These are phyloP conservation scores for Senecio squalidus DNA, from an alignment of 140 eudicot genomes.

Conservation along the genomic window DNA sequence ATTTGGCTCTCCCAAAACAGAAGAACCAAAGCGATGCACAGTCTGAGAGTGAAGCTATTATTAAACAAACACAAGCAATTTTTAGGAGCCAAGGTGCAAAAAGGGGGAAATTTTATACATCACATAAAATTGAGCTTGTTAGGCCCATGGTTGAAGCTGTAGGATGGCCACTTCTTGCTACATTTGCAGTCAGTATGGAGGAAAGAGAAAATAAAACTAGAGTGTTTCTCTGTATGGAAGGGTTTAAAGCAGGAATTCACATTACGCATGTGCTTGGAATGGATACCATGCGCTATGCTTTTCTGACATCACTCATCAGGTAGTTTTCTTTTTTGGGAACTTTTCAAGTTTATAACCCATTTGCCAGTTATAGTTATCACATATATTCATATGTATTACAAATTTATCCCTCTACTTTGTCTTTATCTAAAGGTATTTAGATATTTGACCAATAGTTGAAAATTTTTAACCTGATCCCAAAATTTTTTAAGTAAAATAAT, in stretches of 20 bases:
- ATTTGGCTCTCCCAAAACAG: constrained; percentile 82
- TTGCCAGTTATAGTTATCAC: not conserved
- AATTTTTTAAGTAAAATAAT: too few relatives aligned
- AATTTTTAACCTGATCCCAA: constrained; percentile 1
- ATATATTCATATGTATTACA: not conserved
- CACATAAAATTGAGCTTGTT: constrained; percentile 74
- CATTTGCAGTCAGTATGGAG: constrained; percentile 94
- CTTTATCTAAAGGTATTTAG: not conserved
- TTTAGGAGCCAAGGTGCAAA: constrained; percentile 70
- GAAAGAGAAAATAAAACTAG: constrained; percentile 85
- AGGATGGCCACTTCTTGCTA: constrained; percentile 97
- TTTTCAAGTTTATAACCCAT: not conserved
- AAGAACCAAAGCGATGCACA: constrained; percentile 56
- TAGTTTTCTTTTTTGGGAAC: constrained; percentile 18
- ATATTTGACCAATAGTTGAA: constrained; percentile 4
- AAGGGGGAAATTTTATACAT: constrained; percentile 79
- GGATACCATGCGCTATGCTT: constrained; percentile 99
- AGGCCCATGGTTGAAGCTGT: constrained; percentile 95
- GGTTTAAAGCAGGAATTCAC: constrained; percentile 93
- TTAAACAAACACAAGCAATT: constrained; percentile 76
- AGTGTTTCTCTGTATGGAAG: constrained; percentile 84
- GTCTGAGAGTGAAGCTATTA: constrained; percentile 82
- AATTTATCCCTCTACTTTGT: not conserved
- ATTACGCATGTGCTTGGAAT: constrained; percentile 89
- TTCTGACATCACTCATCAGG: constrained; percentile 86